Evolutionary conservation across 2,329 filamentous ascomycete genomes (phyloP), one percentile per base, ranked within the genome.

Genomic region (Graphilbum ipis-grandicollis): DNA sequence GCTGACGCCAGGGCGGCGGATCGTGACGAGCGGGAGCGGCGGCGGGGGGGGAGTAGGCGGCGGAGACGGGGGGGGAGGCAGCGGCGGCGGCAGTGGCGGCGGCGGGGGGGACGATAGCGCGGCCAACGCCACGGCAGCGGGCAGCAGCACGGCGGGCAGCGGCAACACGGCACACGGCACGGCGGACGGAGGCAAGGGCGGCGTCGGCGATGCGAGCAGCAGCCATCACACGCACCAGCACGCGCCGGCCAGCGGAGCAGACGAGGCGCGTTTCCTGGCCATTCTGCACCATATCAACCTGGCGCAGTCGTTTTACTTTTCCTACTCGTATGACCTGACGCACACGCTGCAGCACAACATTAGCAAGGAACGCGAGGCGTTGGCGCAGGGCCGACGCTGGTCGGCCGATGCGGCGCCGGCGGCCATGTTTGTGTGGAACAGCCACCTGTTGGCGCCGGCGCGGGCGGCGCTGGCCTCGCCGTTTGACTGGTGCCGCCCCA

Each of bases 361-460:
- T 42, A 77, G 76, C 17, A 69, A 75, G 23, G 85, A 94, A 55
- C 71, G 90, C 29, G 65, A 71, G 34, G 74, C 77, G 3, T 57
- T 93, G 35, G 67, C 72, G 22, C 64, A 75, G 41, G 82, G 80
- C 1, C 57, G 66, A 12, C 60, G 70, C 2, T 67, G 71, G 21
- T 64, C 68, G 7, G 62, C 65, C 30, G 62, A 68, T 21, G 67
- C 71, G 23, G 73, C 85, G 46, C 79, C 79, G 52, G 93, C 94
- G 49, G 73, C 79, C 29, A 98, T 98, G 90, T 98, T 98, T 52
- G 80, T 96, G 3, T 98, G 90, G 90, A 98, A 98, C 48, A 74
- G 82, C 46, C 81, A 94, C 54, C 66, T 98, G 5, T 66, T 98
- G 15, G 66, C 78, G 41, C 86, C 90, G 1, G 84, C 79, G 1